phyloP scores from a whole-genome alignment of 164 flowering plant genomes.

The Vitis vinifera region DNA sequence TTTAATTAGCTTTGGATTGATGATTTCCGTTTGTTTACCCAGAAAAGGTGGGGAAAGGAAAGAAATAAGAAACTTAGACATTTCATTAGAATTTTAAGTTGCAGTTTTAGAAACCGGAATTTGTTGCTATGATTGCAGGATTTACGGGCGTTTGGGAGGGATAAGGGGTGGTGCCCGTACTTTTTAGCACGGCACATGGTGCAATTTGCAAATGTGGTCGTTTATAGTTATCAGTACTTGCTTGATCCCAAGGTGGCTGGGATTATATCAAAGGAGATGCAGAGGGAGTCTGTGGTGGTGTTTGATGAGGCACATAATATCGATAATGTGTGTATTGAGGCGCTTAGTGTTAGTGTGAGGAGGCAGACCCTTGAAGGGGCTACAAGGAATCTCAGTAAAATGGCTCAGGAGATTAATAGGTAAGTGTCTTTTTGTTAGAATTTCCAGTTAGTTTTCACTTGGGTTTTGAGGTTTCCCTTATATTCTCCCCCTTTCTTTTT shows the following conservation, averaged over 20 bases:
- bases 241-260: constrained; percentile 99
- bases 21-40: background rate
- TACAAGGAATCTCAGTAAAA: constrained; percentile 73
- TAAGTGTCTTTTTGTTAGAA: constrained; percentile 20
- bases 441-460: no score
- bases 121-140: constrained; percentile 45
- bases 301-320: constrained; percentile 99
- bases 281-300: constrained; percentile 92
- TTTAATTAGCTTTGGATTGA: background rate
- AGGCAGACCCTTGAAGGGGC: constrained; percentile 94
- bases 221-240: constrained; percentile 96
- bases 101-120: background rate
- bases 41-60: no score
- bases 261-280: constrained; percentile 94
- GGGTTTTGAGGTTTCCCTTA: no score
- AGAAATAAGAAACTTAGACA: no score
- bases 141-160: constrained; percentile 73
- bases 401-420: constrained; percentile 88
- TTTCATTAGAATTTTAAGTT: no score
- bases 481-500: no score
- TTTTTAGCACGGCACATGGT: constrained; percentile 92
- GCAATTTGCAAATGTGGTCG: constrained; percentile 88
- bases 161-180: constrained; percentile 97
- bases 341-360: constrained; percentile 95
- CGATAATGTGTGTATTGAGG: constrained; percentile 99